Base-by-base conservation (phyloP, 2,329 filamentous ascomycete genomes). In the Aspergillus awamori region DNA sequence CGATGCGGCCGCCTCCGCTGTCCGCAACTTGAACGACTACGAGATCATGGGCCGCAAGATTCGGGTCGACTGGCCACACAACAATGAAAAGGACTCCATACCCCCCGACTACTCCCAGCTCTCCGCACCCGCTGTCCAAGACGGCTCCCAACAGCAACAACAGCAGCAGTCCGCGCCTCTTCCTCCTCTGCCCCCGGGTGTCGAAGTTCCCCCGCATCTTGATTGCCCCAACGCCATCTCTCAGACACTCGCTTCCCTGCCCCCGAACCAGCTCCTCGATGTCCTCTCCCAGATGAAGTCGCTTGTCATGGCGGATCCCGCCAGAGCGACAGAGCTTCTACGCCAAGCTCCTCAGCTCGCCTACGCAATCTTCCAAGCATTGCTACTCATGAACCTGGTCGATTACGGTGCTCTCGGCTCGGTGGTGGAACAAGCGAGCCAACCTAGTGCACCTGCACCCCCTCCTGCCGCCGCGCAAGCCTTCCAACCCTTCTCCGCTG, bases 31-130 rank as follows among this genome's bases (percentile, higher is more conserved):
- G 56, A 97, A 98, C 80, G 93, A 97, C 76, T 89, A 92, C 79
- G 94, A 98, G 76, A 88, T 97, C 73, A 96, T 97, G 89, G 93
- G 93, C 58, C 87, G 95, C 71, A 96, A 96, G 77, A 85, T 99
- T 65, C 87, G 93, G 63, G 95, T 99, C 59, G 95, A 98, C 78
- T 99, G 96, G 79, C 95, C 92, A 61, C 96, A 97, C 76, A 94
- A 97, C 75, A 92, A 92, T 66, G 89, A 89, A 68, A 89, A 87
- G 64, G 88, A 89, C 63, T 87, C 90, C 59, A 86, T 81, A 8
- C 78, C 79, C 11, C 74, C 74, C 33, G 82, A 85, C 69, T 82
- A 81, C 67, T 77, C 38, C 22, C 24, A 56, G 11, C n/a, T 45
- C 26, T 30, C 28, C 7, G 24, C 10, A 3, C 39, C 33, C 39